Percentiles rank a stretch among this genome's conserved stretches.
Conservation (phyloP, 495 filamentous ascomycete genomes). For the Daldinia bambusicola region DNA sequence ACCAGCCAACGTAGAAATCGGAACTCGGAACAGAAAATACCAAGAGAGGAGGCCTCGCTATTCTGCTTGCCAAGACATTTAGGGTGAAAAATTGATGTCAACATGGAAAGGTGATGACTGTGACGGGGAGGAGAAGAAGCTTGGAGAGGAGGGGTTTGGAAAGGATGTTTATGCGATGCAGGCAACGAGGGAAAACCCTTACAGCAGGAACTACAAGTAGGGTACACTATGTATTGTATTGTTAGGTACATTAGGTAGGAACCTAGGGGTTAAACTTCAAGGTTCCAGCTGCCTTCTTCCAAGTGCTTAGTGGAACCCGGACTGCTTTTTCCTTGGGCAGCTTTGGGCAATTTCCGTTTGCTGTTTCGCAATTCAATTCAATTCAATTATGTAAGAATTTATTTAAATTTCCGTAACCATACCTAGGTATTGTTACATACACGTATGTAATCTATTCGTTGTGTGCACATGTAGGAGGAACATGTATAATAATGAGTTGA, state of each 20-base stretch:
- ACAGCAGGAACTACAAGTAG: too few relatives aligned
- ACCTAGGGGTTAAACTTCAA: neutral
- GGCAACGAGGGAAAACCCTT: too few relatives aligned
- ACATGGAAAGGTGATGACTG: constrained; percentile 23
- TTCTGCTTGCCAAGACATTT: constrained; percentile 40
- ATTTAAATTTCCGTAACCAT: too few relatives aligned
- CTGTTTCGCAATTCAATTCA: neutral
- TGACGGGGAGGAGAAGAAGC: constrained; percentile 12
- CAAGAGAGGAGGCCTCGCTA: constrained; percentile 37
- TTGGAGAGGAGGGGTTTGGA: constrained; percentile 17
- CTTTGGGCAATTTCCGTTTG: constrained; percentile 2
- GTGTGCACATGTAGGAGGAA: too few relatives aligned
- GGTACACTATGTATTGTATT: too few relatives aligned
- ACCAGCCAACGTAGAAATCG: constrained; percentile 23
- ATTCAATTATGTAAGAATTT: neutral
- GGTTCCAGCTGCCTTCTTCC: neutral
- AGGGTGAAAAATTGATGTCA: constrained; percentile 33
- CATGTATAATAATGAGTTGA: too few relatives aligned
- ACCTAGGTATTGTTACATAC: too few relatives aligned
- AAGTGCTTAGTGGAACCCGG: constrained; percentile 18
- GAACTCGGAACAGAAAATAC: constrained; percentile 28
- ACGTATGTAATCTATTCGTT: too few relatives aligned
- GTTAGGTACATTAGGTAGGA: neutral
- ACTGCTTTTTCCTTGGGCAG: constrained; percentile 9
- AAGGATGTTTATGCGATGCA: too few relatives aligned